A percentile compares a stretch with the other conserved stretches of the same genome.
phyloP scores from a whole-genome alignment of 2,329 filamentous ascomycete genomes.

The Arthroderma sp. region DNA sequence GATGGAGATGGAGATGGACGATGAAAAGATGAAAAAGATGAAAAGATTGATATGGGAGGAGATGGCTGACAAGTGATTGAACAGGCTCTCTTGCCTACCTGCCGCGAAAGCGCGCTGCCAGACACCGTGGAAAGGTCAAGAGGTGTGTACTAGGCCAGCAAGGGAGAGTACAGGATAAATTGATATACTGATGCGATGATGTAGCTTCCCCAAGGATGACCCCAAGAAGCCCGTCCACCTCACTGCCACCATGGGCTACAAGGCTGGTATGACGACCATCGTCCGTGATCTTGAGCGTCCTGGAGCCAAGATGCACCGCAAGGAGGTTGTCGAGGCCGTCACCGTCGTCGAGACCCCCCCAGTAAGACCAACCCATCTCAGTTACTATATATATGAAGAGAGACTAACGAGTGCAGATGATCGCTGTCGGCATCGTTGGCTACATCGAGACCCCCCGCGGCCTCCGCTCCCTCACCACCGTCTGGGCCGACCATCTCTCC shows the following conservation, averaged over 20 bases:
- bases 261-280: constrained; percentile 99
- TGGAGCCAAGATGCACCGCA: constrained; percentile 99
- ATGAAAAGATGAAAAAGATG: too few species aligned
- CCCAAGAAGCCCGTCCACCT: constrained; percentile 99
- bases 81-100: constrained; percentile 66
- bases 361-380: constrained; percentile 47
- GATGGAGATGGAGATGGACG: background rate
- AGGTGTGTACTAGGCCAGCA: constrained; percentile 50
- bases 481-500: constrained; percentile 98
- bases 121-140: constrained; percentile 97
- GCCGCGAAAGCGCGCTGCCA: constrained; percentile 81
- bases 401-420: constrained; percentile 56
- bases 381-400: background rate
- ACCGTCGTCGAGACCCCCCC: constrained; percentile 86
- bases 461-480: constrained; percentile 96
- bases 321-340: constrained; percentile 85
- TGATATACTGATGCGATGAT: constrained; percentile 13
- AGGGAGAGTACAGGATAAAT: background rate
- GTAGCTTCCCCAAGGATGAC: constrained; percentile 99
- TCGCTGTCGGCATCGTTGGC: constrained; percentile 98
- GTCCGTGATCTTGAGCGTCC: constrained; percentile 98
- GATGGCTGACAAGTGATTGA: constrained; percentile 8
- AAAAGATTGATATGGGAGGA: background rate
- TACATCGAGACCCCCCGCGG: constrained; percentile 99
- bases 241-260: constrained; percentile 97